Conservation (phyloP, 2,329 filamentous ascomycete genomes). For the Mycogone perniciosa region DNA sequence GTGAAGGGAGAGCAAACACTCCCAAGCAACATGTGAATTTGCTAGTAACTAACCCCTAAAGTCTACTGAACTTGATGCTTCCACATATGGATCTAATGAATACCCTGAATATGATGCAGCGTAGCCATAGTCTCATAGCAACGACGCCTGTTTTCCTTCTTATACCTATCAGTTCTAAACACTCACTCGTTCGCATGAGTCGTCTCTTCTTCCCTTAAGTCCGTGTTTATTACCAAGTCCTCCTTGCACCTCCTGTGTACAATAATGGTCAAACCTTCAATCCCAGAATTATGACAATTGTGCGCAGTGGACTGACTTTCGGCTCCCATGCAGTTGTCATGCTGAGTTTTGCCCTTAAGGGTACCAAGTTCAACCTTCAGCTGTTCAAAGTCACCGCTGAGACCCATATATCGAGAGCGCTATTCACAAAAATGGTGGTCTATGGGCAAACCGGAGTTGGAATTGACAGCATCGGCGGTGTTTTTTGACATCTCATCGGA, state of each 20-base stretch:
- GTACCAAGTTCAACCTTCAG: slow-evolving; percentile 5
- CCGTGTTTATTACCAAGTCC: slow-evolving; percentile 46
- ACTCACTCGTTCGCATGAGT: neutral
- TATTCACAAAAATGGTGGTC: slow-evolving; percentile 10
- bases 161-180: neutral
- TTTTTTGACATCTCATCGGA: neutral
- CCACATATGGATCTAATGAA: no score
- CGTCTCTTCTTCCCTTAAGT: slow-evolving; percentile 25
- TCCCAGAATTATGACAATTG: slow-evolving; percentile 31
- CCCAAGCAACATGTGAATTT: no score
- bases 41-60: no score
- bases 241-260: slow-evolving; percentile 44
- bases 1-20: no score
- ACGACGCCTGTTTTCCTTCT: neutral
- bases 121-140: neutral
- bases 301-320: neutral
- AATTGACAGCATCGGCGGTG: neutral
- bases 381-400: slow-evolving; percentile 9
- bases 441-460: neutral
- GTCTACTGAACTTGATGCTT: no score
- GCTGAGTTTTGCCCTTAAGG: neutral
- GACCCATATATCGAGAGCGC: slow-evolving; percentile 8
- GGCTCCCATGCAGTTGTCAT: neutral
- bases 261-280: slow-evolving; percentile 45
- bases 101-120: neutral